These are phyloP conservation scores for Xylaria sp. DNA, from an alignment of 2,329 filamentous ascomycete species.

Conservation along the genomic window DNA sequence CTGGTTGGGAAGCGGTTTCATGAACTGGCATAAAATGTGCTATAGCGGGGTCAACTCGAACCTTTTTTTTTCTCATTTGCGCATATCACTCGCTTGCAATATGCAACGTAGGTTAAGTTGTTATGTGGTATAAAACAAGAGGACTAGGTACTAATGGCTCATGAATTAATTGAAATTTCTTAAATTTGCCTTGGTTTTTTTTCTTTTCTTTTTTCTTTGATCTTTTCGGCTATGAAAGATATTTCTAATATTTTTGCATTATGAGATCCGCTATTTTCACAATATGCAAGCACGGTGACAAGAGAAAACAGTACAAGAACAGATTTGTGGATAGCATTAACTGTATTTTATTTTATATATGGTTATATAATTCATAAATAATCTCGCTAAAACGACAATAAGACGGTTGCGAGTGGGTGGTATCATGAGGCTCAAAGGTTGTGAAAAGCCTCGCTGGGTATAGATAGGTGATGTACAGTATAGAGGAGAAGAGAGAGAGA, in stretches of 20 bases:
- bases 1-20: background rate
- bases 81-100: background rate
- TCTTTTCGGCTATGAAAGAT: too few species aligned
- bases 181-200: too few species aligned
- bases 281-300: too few species aligned
- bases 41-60: background rate
- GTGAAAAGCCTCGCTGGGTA: background rate
- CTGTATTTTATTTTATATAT: slow-evolving; percentile 1
- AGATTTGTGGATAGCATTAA: background rate
- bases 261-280: too few species aligned
- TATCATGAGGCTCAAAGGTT: slow-evolving; percentile 18
- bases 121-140: background rate
- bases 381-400: background rate
- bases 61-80: background rate
- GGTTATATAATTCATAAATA: background rate
- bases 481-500: background rate
- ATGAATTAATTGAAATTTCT: background rate
- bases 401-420: background rate
- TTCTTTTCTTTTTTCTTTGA: too few species aligned
- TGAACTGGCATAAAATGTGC: slow-evolving; percentile 8
- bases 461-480: slow-evolving; percentile 15
- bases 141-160: slow-evolving; percentile 4
- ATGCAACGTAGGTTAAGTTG: slow-evolving; percentile 17
- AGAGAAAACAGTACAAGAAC: too few species aligned
- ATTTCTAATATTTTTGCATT: too few species aligned